Base-by-base conservation (phyloP, 768 basidiomycete genomes). In the Neoboletus subvelutipes region DNA sequence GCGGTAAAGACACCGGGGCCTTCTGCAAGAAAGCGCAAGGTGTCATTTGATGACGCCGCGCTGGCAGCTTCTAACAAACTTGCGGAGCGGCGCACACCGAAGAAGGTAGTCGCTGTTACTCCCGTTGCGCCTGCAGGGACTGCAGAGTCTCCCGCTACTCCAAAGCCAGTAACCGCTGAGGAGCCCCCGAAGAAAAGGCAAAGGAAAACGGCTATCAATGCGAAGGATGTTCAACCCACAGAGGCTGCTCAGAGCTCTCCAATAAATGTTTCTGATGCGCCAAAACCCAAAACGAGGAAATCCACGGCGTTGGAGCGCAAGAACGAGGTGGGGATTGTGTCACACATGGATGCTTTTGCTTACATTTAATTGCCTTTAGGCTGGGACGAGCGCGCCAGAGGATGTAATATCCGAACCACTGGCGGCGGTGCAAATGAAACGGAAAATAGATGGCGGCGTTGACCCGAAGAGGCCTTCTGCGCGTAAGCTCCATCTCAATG, bases 11-110 rank as follows among this genome's bases (percentile, higher is more conserved):
- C 46, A 18, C 36, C 59, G 0, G 51, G 50, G 1, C 39, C 59
- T 17, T 26, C 53, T 8, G 51, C 52, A 52, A 68, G 66, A 63
- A 76, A 70, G 57, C 72, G 65, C 37, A 74, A 62, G 56, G 56
- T 57, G 42, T 62, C 62, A 3, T 59, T 62, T 26, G 45, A 34
- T n/a, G 39, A 33, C 3, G 26, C 42, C 11, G 7, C 37, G 24
- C 3, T 18, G 22, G 34, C 26, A 1, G 24, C 31, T 18, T 7
- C 41, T 20, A 45, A 54, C 11, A 43, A 55, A 20, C 39, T 24
- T 22, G 29, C 45, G 12, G 52, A 47, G 50, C 55, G 31, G 11
- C 56, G n/a, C 0, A 15, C 24, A 15, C 18, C 10, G 56, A 62
- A 54, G 59, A 67, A 55, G 59, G 58, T 47, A 47, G 9, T 20